These are phyloP conservation scores for Geotrichum europaeum DNA, from an alignment of 1,139 yeast species.

Conservation along the genomic window DNA sequence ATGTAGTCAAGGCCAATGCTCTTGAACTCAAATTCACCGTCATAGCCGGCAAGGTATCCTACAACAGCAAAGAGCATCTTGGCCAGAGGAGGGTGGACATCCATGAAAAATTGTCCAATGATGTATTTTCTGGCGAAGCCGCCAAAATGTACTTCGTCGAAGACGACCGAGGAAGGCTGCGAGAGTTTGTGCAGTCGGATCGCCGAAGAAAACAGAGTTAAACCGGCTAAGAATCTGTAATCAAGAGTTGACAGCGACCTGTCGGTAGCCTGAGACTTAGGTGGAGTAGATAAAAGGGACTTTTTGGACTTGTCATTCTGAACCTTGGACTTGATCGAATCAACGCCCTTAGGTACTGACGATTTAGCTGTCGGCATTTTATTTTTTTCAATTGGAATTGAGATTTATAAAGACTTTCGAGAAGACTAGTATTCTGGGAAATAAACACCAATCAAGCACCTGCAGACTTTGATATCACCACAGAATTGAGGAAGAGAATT, in stretches of 20 bases:
- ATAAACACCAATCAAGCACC: neutral
- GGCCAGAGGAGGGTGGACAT: constrained; percentile 97
- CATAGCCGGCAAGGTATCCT: constrained; percentile 84
- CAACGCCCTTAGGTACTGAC: neutral
- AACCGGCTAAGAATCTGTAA: constrained; percentile 38
- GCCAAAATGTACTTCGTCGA: constrained; percentile 79
- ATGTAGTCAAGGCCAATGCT: constrained; percentile 81
- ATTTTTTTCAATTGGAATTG: neutral
- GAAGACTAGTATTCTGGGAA: neutral
- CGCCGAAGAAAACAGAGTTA: constrained; percentile 49
- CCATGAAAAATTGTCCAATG: constrained; percentile 75
- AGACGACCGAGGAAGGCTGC: constrained; percentile 75
- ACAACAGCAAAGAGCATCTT: constrained; percentile 84
- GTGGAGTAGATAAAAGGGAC: constrained; percentile 10
- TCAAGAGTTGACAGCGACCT: constrained; percentile 29
- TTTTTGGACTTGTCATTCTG: neutral
- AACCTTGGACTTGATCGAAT: neutral
- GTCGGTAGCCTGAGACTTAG: constrained; percentile 35
- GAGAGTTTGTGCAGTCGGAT: constrained; percentile 59
- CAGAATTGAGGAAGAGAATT: neutral
- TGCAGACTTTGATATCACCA: neutral
- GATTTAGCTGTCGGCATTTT: neutral
- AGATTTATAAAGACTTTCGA: neutral
- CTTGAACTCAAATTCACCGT: constrained; percentile 86
- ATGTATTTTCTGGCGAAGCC: constrained; percentile 60